Percentiles rank a stretch among this genome's conserved stretches.
Conservation (phyloP, 495 filamentous ascomycete genomes). For the Neurospora sp. region DNA sequence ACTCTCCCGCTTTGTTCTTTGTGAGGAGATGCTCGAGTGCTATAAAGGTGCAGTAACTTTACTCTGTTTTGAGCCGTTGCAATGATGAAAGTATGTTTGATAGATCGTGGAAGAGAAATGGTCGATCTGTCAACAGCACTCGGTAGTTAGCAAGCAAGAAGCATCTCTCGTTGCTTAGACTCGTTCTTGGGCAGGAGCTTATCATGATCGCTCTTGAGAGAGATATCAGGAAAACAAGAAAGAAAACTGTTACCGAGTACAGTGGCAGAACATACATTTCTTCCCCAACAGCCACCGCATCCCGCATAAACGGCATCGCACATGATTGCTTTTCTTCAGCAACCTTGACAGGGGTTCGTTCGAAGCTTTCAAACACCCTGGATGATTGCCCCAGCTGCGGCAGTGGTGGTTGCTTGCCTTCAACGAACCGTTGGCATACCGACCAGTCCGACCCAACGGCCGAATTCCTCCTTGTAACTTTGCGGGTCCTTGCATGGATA, state of each 20-base stretch:
- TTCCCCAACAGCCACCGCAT: not conserved
- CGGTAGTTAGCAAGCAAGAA: not conserved
- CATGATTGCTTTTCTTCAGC: not conserved
- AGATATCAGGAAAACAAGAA: not conserved
- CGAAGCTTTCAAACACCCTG: not conserved
- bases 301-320: not conserved
- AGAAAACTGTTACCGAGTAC: not conserved
- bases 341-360: not conserved
- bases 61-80: not conserved
- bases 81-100: not conserved
- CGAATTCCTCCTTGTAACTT: not conserved
- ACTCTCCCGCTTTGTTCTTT: not conserved
- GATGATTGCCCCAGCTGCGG: not conserved
- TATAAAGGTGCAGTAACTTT: not conserved
- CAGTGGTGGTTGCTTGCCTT: not conserved
- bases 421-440: not conserved
- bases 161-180: not conserved
- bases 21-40: not conserved
- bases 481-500: not conserved
- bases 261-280: not conserved
- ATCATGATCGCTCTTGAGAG: not conserved
- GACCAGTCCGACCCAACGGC: not conserved
- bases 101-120: not conserved
- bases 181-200: not conserved
- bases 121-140: not conserved